These are phyloP conservation scores for Fusarium sp. DNA, from an alignment of 2,329 filamentous ascomycete genomes.

Conservation along the genomic window DNA sequence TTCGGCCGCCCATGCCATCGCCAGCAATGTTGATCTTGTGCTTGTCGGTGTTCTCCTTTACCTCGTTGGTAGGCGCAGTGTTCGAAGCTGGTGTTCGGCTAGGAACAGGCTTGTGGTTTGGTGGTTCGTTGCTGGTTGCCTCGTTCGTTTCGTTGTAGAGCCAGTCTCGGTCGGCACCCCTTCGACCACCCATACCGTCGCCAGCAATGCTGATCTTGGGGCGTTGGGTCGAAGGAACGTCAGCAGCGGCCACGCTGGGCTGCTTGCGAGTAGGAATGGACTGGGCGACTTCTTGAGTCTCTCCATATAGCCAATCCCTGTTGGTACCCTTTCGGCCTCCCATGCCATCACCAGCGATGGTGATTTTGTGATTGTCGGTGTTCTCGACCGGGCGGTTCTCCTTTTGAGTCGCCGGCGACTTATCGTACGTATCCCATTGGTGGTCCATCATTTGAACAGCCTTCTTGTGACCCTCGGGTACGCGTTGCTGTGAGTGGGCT, in stretches of 20 bases:
- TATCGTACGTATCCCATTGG: constrained; percentile 67
- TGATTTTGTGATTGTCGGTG: constrained; percentile 53
- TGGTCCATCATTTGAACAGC: constrained; percentile 79
- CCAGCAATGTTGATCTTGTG: constrained; percentile 60
- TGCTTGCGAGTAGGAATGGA: constrained; percentile 35
- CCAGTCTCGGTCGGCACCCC: constrained; percentile 65
- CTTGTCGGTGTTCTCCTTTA: constrained; percentile 31
- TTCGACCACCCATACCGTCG: constrained; percentile 73
- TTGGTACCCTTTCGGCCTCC: constrained; percentile 67
- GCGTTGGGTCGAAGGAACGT: constrained; percentile 30
- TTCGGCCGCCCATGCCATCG: constrained; percentile 73
- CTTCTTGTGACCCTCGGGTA: constrained; percentile 72
- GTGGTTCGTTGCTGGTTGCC: constrained; percentile 3
- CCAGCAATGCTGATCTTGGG: constrained; percentile 59
- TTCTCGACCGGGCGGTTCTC: constrained; percentile 63
- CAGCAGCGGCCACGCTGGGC: constrained; percentile 22
- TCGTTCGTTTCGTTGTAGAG: constrained; percentile 63
- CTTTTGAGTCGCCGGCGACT: constrained; percentile 65
- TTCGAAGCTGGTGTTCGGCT: constrained; percentile 49
- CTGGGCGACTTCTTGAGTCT: constrained; percentile 47
- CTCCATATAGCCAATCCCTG: constrained; percentile 66
- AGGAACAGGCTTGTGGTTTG: constrained; percentile 45
- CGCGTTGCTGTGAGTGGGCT: constrained; percentile 56
- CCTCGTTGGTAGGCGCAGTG: constrained; percentile 3
- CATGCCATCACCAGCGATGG: constrained; percentile 73